Conservation (phyloP, 139 green algal genomes). For the Coelastrella sp. region DNA sequence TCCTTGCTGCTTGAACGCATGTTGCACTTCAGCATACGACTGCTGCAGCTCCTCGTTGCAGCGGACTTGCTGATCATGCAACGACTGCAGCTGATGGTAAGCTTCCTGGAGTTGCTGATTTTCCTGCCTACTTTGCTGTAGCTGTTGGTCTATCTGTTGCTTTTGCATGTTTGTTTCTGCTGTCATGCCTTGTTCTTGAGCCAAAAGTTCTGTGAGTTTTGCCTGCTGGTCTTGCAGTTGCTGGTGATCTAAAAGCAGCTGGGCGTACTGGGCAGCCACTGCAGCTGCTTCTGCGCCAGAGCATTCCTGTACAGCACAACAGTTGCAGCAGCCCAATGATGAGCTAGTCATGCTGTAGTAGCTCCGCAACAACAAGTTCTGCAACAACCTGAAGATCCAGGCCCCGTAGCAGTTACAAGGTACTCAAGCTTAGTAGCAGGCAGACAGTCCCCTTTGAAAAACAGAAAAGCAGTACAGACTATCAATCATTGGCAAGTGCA, state of each 20-base stretch:
- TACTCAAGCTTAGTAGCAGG: too few relatives aligned
- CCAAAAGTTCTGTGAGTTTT: background rate
- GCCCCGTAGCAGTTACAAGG: too few relatives aligned
- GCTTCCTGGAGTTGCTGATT: background rate
- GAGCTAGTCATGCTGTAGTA: too few relatives aligned
- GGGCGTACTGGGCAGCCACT: background rate
- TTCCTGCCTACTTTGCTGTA: background rate
- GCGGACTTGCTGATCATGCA: background rate
- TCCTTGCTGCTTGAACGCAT: background rate
- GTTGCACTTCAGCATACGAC: too few relatives aligned
- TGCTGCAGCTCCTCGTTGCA: too few relatives aligned
- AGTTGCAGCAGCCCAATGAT: background rate
- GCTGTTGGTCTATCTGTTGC: background rate
- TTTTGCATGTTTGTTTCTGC: constrained; percentile 9
- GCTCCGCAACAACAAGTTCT: too few relatives aligned
- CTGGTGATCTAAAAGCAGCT: background rate
- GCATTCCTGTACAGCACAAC: background rate
- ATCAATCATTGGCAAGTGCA: too few relatives aligned
- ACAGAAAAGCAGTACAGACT: too few relatives aligned
- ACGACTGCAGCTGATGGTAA: background rate
- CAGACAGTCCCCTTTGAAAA: too few relatives aligned
- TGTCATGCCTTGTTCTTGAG: background rate
- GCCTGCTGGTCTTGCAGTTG: constrained; percentile 9
- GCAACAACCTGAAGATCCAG: too few relatives aligned
- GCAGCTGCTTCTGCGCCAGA: background rate